Conservation (phyloP, 768 basidiomycete species). For the Pulveroboletus frians region DNA sequence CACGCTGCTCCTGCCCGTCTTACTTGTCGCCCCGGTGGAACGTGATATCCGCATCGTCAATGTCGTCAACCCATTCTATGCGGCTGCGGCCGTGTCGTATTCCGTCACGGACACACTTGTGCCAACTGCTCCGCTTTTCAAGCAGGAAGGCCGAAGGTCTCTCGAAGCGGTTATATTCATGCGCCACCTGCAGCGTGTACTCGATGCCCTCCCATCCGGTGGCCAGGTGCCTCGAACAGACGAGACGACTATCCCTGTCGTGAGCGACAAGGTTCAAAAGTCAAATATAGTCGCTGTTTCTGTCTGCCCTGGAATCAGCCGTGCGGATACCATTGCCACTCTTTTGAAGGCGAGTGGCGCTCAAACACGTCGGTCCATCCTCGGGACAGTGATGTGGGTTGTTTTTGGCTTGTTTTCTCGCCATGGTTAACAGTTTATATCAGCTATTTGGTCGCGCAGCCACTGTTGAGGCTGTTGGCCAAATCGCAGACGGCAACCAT, state of each 20-base stretch:
- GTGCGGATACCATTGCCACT: constrained; percentile 61
- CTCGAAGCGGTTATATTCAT: constrained; percentile 60
- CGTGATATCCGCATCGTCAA: constrained; percentile 87
- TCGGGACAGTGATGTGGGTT: constrained; percentile 49
- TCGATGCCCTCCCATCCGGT: constrained; percentile 72
- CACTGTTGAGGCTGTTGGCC: constrained; percentile 60
- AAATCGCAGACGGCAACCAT: constrained; percentile 61
- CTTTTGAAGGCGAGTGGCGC: constrained; percentile 27
- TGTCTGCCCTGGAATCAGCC: constrained; percentile 73
- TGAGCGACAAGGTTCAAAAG: constrained; percentile 43
- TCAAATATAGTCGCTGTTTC: constrained; percentile 73
- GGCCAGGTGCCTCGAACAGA: constrained; percentile 45
- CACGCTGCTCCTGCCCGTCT: constrained; percentile 71
- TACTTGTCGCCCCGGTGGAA: constrained; percentile 81
- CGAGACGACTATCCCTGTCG: constrained; percentile 31
- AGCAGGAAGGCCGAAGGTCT: constrained; percentile 61
- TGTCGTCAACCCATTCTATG: constrained; percentile 85
- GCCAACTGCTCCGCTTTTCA: constrained; percentile 34
- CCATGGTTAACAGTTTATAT: constrained; percentile 2
- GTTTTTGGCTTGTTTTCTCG: neutral
- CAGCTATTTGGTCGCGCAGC: constrained; percentile 66
- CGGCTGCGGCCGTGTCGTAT: constrained; percentile 59
- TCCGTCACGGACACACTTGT: constrained; percentile 25
- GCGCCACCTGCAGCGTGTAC: constrained; percentile 76
- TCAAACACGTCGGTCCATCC: constrained; percentile 34